Evolutionary conservation across 73 alveolate genomes (phyloP).

Genomic region (Paramecium pentaurelia): DNA sequence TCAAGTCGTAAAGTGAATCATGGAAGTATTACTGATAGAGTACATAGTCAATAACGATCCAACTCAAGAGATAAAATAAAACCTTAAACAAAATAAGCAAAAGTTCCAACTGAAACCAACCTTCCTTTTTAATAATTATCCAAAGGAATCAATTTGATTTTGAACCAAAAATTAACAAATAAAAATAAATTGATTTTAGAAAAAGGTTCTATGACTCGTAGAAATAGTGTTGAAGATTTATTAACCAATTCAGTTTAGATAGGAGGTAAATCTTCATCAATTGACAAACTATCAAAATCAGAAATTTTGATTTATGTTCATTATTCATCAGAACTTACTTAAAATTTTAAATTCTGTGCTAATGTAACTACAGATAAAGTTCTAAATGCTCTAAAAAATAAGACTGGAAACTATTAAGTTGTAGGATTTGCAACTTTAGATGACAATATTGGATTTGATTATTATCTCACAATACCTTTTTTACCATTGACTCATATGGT

Average conservation of each 20-base stretch:
- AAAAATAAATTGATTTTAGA: background rate
- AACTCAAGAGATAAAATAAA: background rate
- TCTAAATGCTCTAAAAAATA: background rate
- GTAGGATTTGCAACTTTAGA: conserved; percentile 20
- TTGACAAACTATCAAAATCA: background rate
- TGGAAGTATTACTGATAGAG: conserved; percentile 26
- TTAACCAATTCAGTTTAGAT: background rate
- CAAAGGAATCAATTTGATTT: background rate
- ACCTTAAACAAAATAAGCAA: background rate
- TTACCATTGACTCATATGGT: conserved; percentile 30
- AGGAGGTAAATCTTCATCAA: conserved; percentile 6
- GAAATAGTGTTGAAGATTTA: conserved; percentile 30
- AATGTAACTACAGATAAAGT: background rate
- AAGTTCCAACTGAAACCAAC: conserved; percentile 37
- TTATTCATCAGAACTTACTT: background rate
- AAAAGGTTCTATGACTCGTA: conserved; percentile 18
- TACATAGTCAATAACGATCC: conserved; percentile 15
- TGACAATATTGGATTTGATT: conserved; percentile 43
- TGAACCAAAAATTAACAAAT: background rate
- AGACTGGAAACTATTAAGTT: background rate
- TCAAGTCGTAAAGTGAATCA: background rate
- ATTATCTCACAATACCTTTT: conserved; percentile 38
- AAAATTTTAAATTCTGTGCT: background rate
- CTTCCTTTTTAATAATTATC: background rate
- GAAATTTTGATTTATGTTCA: conserved; percentile 21